A percentile compares a stretch with the other conserved stretches of the same genome.
These are phyloP conservation scores for Penicillium digitatum DNA, from an alignment of 2,329 filamentous ascomycete genomes.

Conservation along the genomic window DNA sequence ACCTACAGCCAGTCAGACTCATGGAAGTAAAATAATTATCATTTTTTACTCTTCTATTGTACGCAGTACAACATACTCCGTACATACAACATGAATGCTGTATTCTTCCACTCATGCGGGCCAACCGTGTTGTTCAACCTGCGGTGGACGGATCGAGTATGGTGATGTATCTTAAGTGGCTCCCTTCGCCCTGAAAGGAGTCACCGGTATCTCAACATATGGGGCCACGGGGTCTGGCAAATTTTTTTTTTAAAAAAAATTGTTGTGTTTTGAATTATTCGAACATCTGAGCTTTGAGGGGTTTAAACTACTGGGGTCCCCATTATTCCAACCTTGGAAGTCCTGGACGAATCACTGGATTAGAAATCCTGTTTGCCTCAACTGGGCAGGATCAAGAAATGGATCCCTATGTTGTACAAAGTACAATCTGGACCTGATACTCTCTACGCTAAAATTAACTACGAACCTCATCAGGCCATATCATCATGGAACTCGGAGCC, in stretches of 20 bases:
- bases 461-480: slow-evolving; percentile 2
- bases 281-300: not conserved
- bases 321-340: not conserved
- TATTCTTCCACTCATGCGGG: not conserved
- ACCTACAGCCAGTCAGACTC: not conserved
- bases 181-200: slow-evolving; percentile 18
- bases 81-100: not conserved
- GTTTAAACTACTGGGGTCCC: not conserved
- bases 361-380: not conserved
- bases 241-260: slow-evolving; percentile 10
- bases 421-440: not conserved
- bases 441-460: not conserved
- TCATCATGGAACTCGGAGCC: not conserved
- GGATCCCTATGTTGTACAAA: no score
- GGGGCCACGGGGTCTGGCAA: slow-evolving; percentile 12
- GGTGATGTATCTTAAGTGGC: slow-evolving; percentile 11
- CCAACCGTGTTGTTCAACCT: not conserved
- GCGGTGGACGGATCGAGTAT: slow-evolving; percentile 19
- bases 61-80: no score
- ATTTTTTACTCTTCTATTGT: no score
- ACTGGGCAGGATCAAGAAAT: not conserved
- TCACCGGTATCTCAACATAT: slow-evolving; percentile 16
- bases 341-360: not conserved
- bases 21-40: not conserved
- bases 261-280: not conserved